These are phyloP conservation scores for Calonectria hongkongensis DNA, from an alignment of 2,329 filamentous ascomycete genomes.

Conservation along the genomic window DNA sequence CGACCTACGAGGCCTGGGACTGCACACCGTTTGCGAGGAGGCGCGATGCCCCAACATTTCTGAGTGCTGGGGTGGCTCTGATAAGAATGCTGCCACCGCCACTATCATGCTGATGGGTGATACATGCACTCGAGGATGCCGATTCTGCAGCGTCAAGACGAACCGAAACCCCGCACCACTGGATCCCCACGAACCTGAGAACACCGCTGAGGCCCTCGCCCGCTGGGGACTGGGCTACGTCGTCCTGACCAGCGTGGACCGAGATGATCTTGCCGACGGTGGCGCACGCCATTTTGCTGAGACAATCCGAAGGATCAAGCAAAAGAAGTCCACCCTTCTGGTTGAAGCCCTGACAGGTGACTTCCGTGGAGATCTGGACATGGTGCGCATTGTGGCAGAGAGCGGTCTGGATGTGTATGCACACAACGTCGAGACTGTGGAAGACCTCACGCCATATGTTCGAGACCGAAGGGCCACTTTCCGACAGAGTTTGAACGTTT, in stretches of 20 bases:
- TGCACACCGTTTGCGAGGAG: conserved; percentile 98
- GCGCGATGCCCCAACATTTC: conserved; percentile 97
- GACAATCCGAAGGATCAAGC: conserved; percentile 95
- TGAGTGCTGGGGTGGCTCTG: conserved; percentile 96
- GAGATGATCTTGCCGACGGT: conserved; percentile 92
- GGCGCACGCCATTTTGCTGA: conserved; percentile 94
- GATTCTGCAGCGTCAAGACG: conserved; percentile 98
- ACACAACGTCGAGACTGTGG: conserved; percentile 97
- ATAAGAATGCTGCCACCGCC: conserved; percentile 92
- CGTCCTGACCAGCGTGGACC: conserved; percentile 93
- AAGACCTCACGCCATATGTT: conserved; percentile 91
- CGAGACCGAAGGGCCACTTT: conserved; percentile 93
- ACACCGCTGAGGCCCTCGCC: conserved; percentile 93
- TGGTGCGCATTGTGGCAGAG: conserved; percentile 88
- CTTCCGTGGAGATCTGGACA: conserved; percentile 88
- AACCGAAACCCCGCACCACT: conserved; percentile 83
- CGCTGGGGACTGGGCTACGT: conserved; percentile 98
- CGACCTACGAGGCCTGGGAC: conserved; percentile 89
- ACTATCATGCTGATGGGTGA: conserved; percentile 99
- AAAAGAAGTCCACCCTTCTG: conserved; percentile 83
- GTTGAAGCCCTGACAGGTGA: conserved; percentile 93
- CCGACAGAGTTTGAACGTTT: conserved; percentile 86
- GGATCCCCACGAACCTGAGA: conserved; percentile 96
- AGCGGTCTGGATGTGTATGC: conserved; percentile 97
- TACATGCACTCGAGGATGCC: conserved; percentile 95